Evolutionary conservation across 2,329 filamentous ascomycete species (phyloP), one percentile per base, ranked within the genome.

Genomic region (Aureobasidium sp.): DNA sequence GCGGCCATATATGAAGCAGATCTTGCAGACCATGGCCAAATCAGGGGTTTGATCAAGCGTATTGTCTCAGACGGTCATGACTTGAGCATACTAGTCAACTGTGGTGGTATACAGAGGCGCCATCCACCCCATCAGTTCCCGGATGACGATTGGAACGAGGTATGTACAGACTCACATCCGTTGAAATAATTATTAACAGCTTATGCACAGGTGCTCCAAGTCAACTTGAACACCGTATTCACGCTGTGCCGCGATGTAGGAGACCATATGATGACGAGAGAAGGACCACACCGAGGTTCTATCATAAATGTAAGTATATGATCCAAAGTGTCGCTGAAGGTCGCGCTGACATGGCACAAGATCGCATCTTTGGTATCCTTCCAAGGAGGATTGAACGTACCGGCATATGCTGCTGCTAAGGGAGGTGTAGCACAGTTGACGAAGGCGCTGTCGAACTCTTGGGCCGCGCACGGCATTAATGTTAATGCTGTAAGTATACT

Each of bases 371-470:
- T 96, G 43, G 82, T 96, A 39, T 85, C 85, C 48, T 93, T 92
- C 80, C 89, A 96, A 73, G 92, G 92, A 61, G 92, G 92, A 0
- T 80, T 96, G 66, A 96, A 88, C 0, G 90, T 96, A 0, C 91
- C 91, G 0, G 92, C 91, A 1, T 96, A 96, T 72, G 88, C 92
- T 1, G 89, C 91, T 0, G 86, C 85, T 64, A 96, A 96, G 76
- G 92, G 91, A 50, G 92, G 89, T 9, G 86, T 96, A 0, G 87
- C 85, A 8, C 91, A 96, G 76, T 75, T 95, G 63, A 94, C 90
- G 56, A 95, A 94, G 77, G 87, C 87, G 27, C 80, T 96, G 62
- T 86, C 87, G 55, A 96, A 96, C 72, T 90, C 95, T 76, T 96
- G 92, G 92, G 85, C 87, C 0, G 74, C 79, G n/a, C 82, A 85